Base-by-base conservation (phyloP, 805 yeast genomes). In the Starmerella vaccinii region DNA sequence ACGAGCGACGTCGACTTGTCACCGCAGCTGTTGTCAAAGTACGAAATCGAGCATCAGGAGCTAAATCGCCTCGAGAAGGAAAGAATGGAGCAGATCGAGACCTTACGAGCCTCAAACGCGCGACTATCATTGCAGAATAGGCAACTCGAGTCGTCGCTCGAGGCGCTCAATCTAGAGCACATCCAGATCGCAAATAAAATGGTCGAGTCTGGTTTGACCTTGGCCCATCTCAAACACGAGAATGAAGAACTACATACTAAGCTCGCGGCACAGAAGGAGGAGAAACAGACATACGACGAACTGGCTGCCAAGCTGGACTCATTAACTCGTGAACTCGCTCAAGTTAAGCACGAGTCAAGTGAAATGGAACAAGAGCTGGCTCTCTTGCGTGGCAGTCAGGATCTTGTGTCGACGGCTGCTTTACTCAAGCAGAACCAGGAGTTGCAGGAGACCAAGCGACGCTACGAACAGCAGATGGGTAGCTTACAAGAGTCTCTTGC, bases 181-280 rank as follows among this genome's bases (percentile, higher is more conserved):
- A 77, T 88, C 26, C 83, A 78, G 49, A 77, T 88, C 34, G 95
- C 95, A 4, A 90, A 89, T 66, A 86, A 81, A 57, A 78, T 92
- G 80, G 87, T 90, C 30, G 78, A 78, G 56, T 82, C 84, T 35
- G 81, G 92, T 61, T 76, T 89, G 37, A 76, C 72, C 49, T 71
- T 84, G 23, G 95, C 94, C 2, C 81, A 82, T 30, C 65, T 90
- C 23, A 71, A 75, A 46, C 90, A 85, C 59, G 95, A 86, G 52
- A 84, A 85, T 54, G 74, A 70, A 23, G 84, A 80, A 41, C 67
- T 88, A 46, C 33, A 27, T n/a, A 57, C 56, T 13, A 24, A 38
- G 24, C 39, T 56, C 10, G 38, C 42, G 2, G 55, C 53, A 27
- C 26, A 35, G 4, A 10, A 46, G 13, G 45, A 24, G 26, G 49